A percentile compares a stretch with the other conserved stretches of the same genome.
phyloP scores from a whole-genome alignment of 345 rosid genomes.

The Adansonia digitata region DNA sequence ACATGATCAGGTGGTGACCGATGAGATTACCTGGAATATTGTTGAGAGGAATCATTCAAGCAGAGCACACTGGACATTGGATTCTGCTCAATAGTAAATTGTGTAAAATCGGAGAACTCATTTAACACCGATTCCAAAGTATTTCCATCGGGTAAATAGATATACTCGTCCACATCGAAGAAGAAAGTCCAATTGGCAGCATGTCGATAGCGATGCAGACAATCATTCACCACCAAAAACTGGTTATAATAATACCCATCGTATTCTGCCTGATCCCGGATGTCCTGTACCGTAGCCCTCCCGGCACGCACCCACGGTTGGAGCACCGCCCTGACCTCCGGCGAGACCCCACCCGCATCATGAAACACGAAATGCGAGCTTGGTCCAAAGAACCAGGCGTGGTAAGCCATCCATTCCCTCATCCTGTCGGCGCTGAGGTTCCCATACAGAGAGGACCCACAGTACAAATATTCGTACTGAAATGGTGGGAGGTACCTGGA shows the following conservation, averaged over 20 bases:
- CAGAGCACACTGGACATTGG: conserved; percentile 83
- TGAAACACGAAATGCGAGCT: conserved; percentile 82
- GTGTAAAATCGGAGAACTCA: conserved; percentile 55
- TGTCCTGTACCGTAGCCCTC: conserved; percentile 72
- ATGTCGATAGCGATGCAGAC: conserved; percentile 58
- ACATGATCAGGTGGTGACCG: too few species aligned
- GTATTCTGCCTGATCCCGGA: conserved; percentile 50
- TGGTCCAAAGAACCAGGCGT: conserved; percentile 82
- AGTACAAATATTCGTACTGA: conserved; percentile 69
- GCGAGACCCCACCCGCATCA: conserved; percentile 74
- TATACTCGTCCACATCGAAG: conserved; percentile 88
- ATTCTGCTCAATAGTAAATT: conserved; percentile 90
- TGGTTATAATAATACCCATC: conserved; percentile 89
- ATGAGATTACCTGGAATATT: conserved; percentile 49
- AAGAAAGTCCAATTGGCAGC: conserved; percentile 79
- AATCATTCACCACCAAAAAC: conserved; percentile 81
- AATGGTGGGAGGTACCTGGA: conserved; percentile 49
- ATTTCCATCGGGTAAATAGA: conserved; percentile 52
- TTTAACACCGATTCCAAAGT: conserved; percentile 52
- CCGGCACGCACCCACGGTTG: conserved; percentile 79
- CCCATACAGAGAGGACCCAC: conserved; percentile 82
- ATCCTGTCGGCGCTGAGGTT: conserved; percentile 60
- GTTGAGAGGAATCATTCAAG: conserved; percentile 49
- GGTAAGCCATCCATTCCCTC: conserved; percentile 92
- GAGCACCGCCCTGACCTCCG: conserved; percentile 53